Percentiles rank a stretch among this genome's conserved stretches.
Evolutionary conservation across 2,329 filamentous ascomycete genomes (phyloP).

Genomic region (Colletotrichum agaves): DNA sequence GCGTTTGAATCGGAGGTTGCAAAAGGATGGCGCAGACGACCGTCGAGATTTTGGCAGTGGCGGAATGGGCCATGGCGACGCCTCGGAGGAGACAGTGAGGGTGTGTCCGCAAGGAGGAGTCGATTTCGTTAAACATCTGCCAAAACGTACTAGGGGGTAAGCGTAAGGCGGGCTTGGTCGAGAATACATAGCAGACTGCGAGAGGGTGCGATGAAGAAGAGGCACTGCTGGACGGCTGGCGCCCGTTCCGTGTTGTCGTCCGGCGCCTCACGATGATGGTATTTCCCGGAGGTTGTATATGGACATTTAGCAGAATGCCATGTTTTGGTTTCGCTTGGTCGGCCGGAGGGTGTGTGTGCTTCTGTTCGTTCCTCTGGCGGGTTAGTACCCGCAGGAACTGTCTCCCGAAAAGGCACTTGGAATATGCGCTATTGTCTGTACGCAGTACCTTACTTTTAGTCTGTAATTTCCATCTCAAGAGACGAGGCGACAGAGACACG

Average conservation of each 20-base stretch:
- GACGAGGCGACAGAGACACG: conserved; percentile 20
- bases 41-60: neutral
- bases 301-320: conserved; percentile 35
- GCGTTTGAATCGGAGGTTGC: conserved; percentile 22
- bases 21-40: neutral
- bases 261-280: conserved; percentile 19
- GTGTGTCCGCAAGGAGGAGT: conserved; percentile 5
- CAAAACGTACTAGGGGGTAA: neutral
- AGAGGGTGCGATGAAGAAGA: conserved; percentile 8
- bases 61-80: neutral
- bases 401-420: neutral
- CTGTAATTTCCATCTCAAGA: conserved; percentile 20
- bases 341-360: conserved; percentile 12
- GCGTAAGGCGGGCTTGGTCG: neutral
- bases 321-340: conserved; percentile 17
- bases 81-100: neutral
- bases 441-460: neutral
- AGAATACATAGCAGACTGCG: neutral
- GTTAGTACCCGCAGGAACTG: too few species aligned
- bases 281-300: conserved; percentile 28
- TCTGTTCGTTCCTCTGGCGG: neutral
- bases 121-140: neutral
- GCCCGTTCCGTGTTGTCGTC: conserved; percentile 16
- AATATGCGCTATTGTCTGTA: neutral
- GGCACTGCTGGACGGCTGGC: conserved; percentile 31